phyloP scores from a whole-genome alignment of 2,329 filamentous ascomycete species.

The Aspergillus quadrilineatus region DNA sequence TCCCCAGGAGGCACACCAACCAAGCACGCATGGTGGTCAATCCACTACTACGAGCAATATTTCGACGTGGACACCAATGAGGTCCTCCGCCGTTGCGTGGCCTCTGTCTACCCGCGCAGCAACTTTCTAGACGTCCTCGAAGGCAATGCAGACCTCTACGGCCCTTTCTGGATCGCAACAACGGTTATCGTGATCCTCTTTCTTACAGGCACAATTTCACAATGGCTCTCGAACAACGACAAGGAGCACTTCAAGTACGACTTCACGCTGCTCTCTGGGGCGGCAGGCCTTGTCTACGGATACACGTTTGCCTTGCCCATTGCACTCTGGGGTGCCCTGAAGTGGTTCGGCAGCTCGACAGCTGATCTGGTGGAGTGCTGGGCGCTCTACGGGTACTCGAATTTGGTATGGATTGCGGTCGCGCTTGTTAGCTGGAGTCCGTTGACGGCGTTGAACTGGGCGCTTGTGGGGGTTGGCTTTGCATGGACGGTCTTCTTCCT shows the following conservation, averaged over 20 bases:
- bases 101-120: conserved; percentile 82
- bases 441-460: conserved; percentile 83
- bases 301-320: conserved; percentile 88
- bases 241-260: conserved; percentile 81
- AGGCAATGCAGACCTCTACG: conserved; percentile 94
- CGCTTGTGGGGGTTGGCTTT: conserved; percentile 86
- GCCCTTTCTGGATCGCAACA: conserved; percentile 97
- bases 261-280: conserved; percentile 82
- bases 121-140: conserved; percentile 98
- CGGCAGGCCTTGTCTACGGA: conserved; percentile 89
- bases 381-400: conserved; percentile 93
- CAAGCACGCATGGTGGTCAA: conserved; percentile 89
- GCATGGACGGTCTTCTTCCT: conserved; percentile 79
- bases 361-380: conserved; percentile 94
- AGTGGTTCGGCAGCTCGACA: conserved; percentile 92
- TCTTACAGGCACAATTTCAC: conserved; percentile 88
- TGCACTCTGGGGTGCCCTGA: conserved; percentile 79
- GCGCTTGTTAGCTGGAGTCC: conserved; percentile 89
- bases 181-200: conserved; percentile 96
- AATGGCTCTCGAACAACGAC: conserved; percentile 72
- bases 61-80: conserved; percentile 96
- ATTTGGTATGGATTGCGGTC: conserved; percentile 95
- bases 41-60: conserved; percentile 95
- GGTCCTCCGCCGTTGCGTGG: conserved; percentile 80
- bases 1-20: conserved; percentile 48